phyloP scores from a whole-genome alignment of 2,329 filamentous ascomycete species.

The Trichoderma arundinaceum region DNA sequence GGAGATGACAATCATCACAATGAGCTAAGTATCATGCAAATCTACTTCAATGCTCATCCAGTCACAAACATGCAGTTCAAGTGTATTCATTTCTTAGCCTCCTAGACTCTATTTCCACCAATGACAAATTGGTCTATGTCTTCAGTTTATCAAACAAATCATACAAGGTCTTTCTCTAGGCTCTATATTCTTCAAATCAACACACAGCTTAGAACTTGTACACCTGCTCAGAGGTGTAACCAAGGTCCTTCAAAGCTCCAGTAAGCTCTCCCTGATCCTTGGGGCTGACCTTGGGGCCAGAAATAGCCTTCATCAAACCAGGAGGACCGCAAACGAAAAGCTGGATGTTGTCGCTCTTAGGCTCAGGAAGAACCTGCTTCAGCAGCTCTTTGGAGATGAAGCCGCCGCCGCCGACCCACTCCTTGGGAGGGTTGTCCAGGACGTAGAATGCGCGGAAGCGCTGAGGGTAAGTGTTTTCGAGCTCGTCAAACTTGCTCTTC shows the following conservation, averaged over 20 bases:
- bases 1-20: too few species aligned
- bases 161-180: conserved; percentile 12
- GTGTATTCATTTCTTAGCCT: neutral
- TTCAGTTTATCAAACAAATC: conserved; percentile 16
- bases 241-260: conserved; percentile 82
- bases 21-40: too few species aligned
- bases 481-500: conserved; percentile 79
- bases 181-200: neutral
- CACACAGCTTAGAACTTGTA: conserved; percentile 77
- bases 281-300: conserved; percentile 88
- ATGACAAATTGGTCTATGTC: conserved; percentile 6
- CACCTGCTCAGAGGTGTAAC: conserved; percentile 74
- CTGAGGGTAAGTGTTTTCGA: conserved; percentile 95
- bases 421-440: conserved; percentile 81
- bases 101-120: conserved; percentile 23
- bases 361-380: conserved; percentile 93
- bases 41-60: too few species aligned
- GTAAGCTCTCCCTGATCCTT: conserved; percentile 89
- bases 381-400: conserved; percentile 88
- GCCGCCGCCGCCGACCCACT: conserved; percentile 78
- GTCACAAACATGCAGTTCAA: too few species aligned
- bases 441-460: conserved; percentile 96
- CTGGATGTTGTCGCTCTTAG: conserved; percentile 91
- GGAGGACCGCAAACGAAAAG: conserved; percentile 95
- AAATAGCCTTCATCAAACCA: conserved; percentile 90